Base-by-base conservation (phyloP, 257 asterid species). In the Oldenlandia corymbosa region DNA sequence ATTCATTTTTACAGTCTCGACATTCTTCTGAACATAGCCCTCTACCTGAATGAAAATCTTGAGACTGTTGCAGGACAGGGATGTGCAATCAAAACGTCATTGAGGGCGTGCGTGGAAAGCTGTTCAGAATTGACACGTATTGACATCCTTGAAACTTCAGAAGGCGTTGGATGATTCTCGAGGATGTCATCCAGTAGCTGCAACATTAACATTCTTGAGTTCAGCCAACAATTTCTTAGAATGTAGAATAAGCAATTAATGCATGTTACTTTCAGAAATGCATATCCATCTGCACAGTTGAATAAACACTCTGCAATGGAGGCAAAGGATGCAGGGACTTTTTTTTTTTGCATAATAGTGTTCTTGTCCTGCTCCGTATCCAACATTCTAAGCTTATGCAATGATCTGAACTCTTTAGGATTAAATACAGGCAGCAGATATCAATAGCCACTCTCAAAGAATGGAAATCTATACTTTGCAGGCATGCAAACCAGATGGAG, bases 131-230 rank as follows among this genome's bases (percentile, higher is more conserved):
- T 91, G 63, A 86, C 75, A 49, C 78, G 53, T 34, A 88, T 58
- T 37, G 94, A 79, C 88, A 91, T 83, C 80, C 97, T 80, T 45
- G 95, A 73, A 54, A 88, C 74, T 74, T 86, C 84, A 58, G 90
- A 85, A 66, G 96, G 95, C 58, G 58, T 67, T 13, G 72, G 55
- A 26, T 47, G 86, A 64, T 73, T 73, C 73, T 83, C 86, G 23
- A 91, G 84, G 71, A 86, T 85, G 66, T 58, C 83, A 71, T 88
- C 92, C 42, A 91, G 63, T 30, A 79, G 62, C 96, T 88, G 66
- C 60, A 70, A 30, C 50, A 61, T 45, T 18, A 43, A 43, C 42
- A 26, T 4, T 61, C n/a, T 27, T 6, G 43, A 45, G 32, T 46
- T 61, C 23, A 28, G 60, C 26, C 11, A 31, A 8, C 17, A 18